Evolutionary conservation across 352 stramenopile species (phyloP).

Genomic region (Pythium monospermum): DNA sequence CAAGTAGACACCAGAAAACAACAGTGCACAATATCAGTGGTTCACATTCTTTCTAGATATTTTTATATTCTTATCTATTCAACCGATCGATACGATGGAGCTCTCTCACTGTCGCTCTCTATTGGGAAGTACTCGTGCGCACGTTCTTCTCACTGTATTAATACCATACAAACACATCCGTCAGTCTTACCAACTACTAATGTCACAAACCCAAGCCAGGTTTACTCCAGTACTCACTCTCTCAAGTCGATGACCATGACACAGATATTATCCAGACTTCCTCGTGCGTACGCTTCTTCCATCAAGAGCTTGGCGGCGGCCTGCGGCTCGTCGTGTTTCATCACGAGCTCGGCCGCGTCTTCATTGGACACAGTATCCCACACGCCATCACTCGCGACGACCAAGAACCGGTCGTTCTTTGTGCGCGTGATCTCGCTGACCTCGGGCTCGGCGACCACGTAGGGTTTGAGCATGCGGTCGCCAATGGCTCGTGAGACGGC

Average conservation of each 20-base stretch:
- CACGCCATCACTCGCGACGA: conserved; percentile 89
- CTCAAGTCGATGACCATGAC: conserved; percentile 88
- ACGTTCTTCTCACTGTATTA: conserved; percentile 42
- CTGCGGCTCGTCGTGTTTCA: conserved; percentile 66
- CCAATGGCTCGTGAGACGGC: conserved; percentile 91
- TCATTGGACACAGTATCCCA: conserved; percentile 91
- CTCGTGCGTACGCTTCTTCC: conserved; percentile 77
- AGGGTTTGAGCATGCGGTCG: conserved; percentile 90
- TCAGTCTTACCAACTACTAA: neutral
- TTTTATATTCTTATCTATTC: neutral
- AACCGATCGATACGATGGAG: neutral
- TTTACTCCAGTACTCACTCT: conserved; percentile 30
- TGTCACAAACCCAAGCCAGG: neutral
- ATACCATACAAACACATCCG: neutral
- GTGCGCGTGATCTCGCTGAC: conserved; percentile 62
- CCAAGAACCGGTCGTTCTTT: conserved; percentile 72
- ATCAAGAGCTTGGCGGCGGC: conserved; percentile 73
- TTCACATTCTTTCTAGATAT: neutral
- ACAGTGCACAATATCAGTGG: no score
- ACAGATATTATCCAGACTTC: conserved; percentile 90
- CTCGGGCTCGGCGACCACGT: conserved; percentile 89
- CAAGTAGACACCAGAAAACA: no score
- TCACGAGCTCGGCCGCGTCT: conserved; percentile 69
- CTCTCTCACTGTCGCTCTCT: conserved; percentile 4
- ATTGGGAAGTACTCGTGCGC: conserved; percentile 23